Percentiles rank a stretch among this genome's conserved stretches.
Conservation (phyloP, 2,329 filamentous ascomycete genomes). For the Sporothrix brasiliensis region DNA sequence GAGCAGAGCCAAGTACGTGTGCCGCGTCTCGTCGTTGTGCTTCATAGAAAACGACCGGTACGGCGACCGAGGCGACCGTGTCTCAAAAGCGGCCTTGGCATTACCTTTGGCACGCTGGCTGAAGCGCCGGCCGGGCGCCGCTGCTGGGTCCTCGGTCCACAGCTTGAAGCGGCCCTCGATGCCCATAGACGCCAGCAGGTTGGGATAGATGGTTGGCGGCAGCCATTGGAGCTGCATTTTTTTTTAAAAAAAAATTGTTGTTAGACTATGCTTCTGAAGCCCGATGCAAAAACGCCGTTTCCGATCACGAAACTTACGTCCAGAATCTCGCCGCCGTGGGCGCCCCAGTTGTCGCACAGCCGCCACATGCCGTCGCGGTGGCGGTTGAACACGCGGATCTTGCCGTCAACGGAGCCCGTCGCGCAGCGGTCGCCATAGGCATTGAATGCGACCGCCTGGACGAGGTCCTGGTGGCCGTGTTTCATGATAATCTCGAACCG, state of each 20-base stretch:
- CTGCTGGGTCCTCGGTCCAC: conserved; percentile 87
- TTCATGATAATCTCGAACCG: conserved; percentile 65
- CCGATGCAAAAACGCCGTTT: conserved; percentile 43
- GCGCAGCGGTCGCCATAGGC: conserved; percentile 89
- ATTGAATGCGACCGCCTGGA: conserved; percentile 87
- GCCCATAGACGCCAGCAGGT: conserved; percentile 83
- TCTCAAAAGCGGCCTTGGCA: conserved; percentile 58
- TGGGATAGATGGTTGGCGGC: conserved; percentile 81
- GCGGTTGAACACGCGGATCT: conserved; percentile 86
- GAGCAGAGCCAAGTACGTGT: conserved; percentile 83
- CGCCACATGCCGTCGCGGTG: conserved; percentile 78
- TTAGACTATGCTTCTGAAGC: too few species aligned
- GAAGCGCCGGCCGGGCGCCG: conserved; percentile 80
- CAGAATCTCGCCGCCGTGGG: conserved; percentile 85
- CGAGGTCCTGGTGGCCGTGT: conserved; percentile 76
- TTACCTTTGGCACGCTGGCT: conserved; percentile 58
- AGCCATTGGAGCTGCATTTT: conserved; percentile 78
- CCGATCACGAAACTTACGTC: conserved; percentile 50
- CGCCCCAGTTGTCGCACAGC: conserved; percentile 83
- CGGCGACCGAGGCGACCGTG: conserved; percentile 62
- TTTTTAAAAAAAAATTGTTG: too few species aligned
- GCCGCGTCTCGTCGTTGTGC: conserved; percentile 73
- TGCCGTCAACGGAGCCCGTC: conserved; percentile 88
- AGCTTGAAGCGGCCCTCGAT: conserved; percentile 89
- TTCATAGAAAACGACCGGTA: conserved; percentile 86